Evolutionary conservation across 2,329 filamentous ascomycete species (phyloP).

Genomic region (Parastagonospora nodorum): DNA sequence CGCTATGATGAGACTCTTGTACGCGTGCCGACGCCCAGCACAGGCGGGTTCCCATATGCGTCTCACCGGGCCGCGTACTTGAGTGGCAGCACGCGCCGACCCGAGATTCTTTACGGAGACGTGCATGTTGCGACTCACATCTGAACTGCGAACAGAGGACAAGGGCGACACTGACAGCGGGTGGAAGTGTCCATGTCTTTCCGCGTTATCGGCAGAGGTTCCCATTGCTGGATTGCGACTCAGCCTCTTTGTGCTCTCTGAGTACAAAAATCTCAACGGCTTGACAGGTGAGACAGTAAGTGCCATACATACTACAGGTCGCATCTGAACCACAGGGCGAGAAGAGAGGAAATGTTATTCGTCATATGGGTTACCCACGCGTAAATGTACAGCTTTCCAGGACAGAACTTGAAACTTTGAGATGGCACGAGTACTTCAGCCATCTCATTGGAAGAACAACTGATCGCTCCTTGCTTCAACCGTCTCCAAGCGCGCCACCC

Average conservation of each 20-base stretch:
- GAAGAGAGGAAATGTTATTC: not conserved
- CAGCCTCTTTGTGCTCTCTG: slow-evolving; percentile 4
- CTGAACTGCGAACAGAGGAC: slow-evolving; percentile 4
- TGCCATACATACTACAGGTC: not conserved
- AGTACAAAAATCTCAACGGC: not conserved
- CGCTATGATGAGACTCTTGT: slow-evolving; percentile 1
- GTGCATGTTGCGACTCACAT: slow-evolving; percentile 4
- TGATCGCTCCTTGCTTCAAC: not conserved
- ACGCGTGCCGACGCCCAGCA: not conserved
- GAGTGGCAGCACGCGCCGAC: slow-evolving; percentile 1
- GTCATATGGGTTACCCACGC: not conserved
- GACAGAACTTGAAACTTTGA: not conserved
- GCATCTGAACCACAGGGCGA: not conserved
- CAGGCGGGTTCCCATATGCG: slow-evolving; percentile 13
- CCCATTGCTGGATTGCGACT: not conserved
- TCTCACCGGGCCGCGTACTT: slow-evolving; percentile 10
- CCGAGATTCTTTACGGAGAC: not conserved
- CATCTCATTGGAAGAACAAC: not conserved
- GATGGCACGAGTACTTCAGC: not conserved
- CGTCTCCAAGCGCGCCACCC: not conserved
- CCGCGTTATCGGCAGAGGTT: not conserved
- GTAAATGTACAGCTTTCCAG: not conserved
- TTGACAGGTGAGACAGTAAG: slow-evolving; percentile 3
- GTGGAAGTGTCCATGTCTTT: slow-evolving; percentile 10
- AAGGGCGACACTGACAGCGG: slow-evolving; percentile 18